phyloP scores from a whole-genome alignment of 2,329 filamentous ascomycete genomes.

The Fragosphaeria purpurea region DNA sequence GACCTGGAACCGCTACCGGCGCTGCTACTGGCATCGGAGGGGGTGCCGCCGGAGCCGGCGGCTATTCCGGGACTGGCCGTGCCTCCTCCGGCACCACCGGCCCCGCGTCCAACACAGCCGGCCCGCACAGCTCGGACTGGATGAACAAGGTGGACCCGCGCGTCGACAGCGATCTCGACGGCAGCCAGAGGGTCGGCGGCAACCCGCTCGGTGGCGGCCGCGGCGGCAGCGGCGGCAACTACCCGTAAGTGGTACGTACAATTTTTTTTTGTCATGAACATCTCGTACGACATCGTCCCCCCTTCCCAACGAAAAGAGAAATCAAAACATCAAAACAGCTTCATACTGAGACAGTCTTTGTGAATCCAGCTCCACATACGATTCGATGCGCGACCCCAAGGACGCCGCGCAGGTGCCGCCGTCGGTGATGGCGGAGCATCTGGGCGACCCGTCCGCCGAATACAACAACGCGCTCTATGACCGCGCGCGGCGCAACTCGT shows the following conservation, averaged over 20 bases:
- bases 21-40: not conserved
- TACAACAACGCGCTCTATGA: slow-evolving; percentile 35
- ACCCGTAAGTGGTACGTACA: slow-evolving; percentile 29
- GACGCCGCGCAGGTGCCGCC: slow-evolving; percentile 50
- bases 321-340: no score
- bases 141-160: slow-evolving; percentile 39
- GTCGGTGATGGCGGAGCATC: slow-evolving; percentile 37
- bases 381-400: slow-evolving; percentile 31
- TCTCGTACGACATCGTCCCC: no score
- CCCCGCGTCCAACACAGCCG: slow-evolving; percentile 23
- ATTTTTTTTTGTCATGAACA: no score
- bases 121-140: slow-evolving; percentile 29
- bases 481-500: slow-evolving; percentile 35
- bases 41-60: not conserved
- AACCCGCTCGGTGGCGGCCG: slow-evolving; percentile 34
- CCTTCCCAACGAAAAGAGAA: no score
- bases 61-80: not conserved
- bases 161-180: slow-evolving; percentile 43
- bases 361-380: not conserved
- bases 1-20: not conserved
- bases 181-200: slow-evolving; percentile 32
- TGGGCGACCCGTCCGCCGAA: slow-evolving; percentile 35
- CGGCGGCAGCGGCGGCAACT: slow-evolving; percentile 46
- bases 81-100: not conserved
- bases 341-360: no score